Base-by-base conservation (phyloP, 2,329 filamentous ascomycete species). In the Fusarium abutilonis region DNA sequence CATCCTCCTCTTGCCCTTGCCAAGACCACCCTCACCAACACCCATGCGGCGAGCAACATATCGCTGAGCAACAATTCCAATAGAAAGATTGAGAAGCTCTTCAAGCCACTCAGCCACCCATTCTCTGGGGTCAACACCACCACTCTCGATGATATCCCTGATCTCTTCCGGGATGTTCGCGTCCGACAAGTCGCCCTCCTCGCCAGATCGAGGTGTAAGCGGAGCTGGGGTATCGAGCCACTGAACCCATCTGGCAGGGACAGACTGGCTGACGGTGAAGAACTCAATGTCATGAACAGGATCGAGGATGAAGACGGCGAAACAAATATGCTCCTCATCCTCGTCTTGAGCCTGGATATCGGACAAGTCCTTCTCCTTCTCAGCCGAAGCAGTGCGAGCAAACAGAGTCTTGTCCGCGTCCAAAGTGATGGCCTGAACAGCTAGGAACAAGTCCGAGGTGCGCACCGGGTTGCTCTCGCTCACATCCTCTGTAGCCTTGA, bases 71-170 rank as follows among this genome's bases (percentile, higher is more conserved):
- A 98, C 89, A 8, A 97, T 81, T 15, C 95, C 94, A 1, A 96
- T 86, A 4, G 88, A 86, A 44, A 98, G 80, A 36, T 82, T 87
- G 29, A 99, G 82, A 0, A 88, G 80, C 78, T 98, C 94, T 78
- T 98, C 94, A 42, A 99, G 85, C 95, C 95, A 99, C 76, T 98
- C 95, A 4, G 93, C 90, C 34, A 97, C 91, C 95, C 95, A 99
- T 76, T 99, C 95, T 55, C 95, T 84, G 0, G 95, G 95, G 72
- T 99, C 95, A 3, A 98, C 92, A 42, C 85, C 86, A 9, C 86
- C 87, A 40, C 79, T 78, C 70, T 87, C 86, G 36, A 99, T 86
- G 63, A 98, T 96, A 66, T 94, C 91, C 19, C 86, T 83, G 69
- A 99, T 97, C 72, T 93, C 92, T 26, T 92, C 89, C 0, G 95